Evolutionary conservation across 768 basidiomycete species (phyloP), one percentile per base, ranked within the genome.

Genomic region (Dictyophora rubrovolvata): DNA sequence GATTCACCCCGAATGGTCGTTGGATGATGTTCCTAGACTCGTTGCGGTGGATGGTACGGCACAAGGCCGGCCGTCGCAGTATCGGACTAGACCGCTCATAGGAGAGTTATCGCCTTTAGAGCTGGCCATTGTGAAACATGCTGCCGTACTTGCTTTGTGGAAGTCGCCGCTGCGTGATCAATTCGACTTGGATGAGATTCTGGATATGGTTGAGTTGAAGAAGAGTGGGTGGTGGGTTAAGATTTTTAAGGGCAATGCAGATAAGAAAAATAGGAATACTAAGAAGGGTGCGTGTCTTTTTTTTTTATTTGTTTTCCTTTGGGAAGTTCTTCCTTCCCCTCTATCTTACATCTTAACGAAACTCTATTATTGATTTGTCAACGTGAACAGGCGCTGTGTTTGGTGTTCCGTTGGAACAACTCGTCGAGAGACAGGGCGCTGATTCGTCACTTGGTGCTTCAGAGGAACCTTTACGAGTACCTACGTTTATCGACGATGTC

Each of bases 401-500:
- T 70, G 85, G 90, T 56, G 83, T 98, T 56, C 93, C 92, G 5
- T 78, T 99, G 61, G 96, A 99, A 65, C 75, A 93, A 28, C 75
- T 99, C 48, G 95, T 95, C 23, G 94, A 98, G 64, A 80, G 86
- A 63, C 93, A 95, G 69, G 95, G 96, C 6, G 85, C 89, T n/a
- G 96, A 99, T 73, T 96, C 95, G 18, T 73, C 93, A 63, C 83
- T 90, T 55, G 96, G 95, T 18, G 89, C 91, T 21, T 90, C 93
- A 6, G 81, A 89, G 36, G 84, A 82, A 36, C 82, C 91, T 7
- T 67, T 99, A 63, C 79, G 91, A 64, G 86, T 99, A 20, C 96
- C 96, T 14, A 97, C 92, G 70, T 97, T 99, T 69, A 90, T 99
- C 59, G 96, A 99, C 69, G 96, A 99, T 67, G 91, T 96, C 60